Evolutionary conservation across 768 basidiomycete species (phyloP), one percentile per base, ranked within the genome.

Genomic region (Mycena rebaudengoi): DNA sequence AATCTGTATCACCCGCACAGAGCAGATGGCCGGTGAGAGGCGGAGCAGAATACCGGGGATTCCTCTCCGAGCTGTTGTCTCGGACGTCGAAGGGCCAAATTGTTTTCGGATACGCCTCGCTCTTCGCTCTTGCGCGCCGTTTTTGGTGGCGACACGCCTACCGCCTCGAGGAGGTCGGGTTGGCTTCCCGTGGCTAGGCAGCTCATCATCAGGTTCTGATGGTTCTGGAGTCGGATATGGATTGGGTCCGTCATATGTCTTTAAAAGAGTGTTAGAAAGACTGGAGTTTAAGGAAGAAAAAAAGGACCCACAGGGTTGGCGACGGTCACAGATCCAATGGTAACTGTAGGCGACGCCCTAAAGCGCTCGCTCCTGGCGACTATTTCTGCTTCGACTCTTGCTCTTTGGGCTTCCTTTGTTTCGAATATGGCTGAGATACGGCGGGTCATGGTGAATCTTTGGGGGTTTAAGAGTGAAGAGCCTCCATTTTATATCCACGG

Each of bases 331-430:
- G 44, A 11, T 0, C 65, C 60, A 54, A 67, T 63, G 45, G 40
- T 59, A 7, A 67, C 32, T 14, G 66, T 67, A 12, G 66, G 66
- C 30, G 37, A 63, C 8, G 60, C 65, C 20, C 61, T 60, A n/a
- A 67, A 67, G 29, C 25, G 43, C 37, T 67, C 66, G 18, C 57
- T 55, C 46, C 57, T 26, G 28, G 52, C 50, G 12, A 61, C 55
- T 30, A 66, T 66, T 26, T 66, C 44, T 20, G 61, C 66, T 48
- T 67, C 66, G 6, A 67, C 28, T 52, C 66, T 53, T 7, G 57
- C 56, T 40, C 57, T 48, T 30, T 63, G 45, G 29, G 57, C 30
- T 25, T 67, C 57, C 35, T 62, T 63, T 25, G 57, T 45, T 51
- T 66, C 60, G 41, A 66, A 66, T 20, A 66, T 53, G n/a, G 64